Conservation (phyloP, 2,329 filamentous ascomycete genomes). For the Pyricularia grisea region DNA sequence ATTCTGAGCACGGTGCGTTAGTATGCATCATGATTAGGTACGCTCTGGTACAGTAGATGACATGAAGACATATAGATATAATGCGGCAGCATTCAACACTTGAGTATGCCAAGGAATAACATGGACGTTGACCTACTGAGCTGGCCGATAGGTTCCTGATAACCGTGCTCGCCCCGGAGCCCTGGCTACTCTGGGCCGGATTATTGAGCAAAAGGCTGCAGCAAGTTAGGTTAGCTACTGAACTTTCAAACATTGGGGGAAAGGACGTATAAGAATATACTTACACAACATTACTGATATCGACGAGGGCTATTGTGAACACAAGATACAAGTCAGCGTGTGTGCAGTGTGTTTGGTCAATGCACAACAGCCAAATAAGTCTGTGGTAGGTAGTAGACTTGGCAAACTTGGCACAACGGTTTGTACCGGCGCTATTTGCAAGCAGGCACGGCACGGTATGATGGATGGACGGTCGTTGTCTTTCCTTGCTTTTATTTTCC, state of each 20-base stretch:
- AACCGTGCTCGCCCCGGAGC: constrained; percentile 41
- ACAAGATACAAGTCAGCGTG: neutral
- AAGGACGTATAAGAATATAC: constrained; percentile 7
- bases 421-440: neutral
- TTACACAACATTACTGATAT: constrained; percentile 12
- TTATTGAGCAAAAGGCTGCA: constrained; percentile 50
- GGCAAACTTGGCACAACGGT: neutral
- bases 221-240: neutral
- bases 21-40: neutral
- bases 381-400: neutral
- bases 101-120: neutral
- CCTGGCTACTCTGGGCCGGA: constrained; percentile 41
- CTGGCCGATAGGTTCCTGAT: constrained; percentile 47
- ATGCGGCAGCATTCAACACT: constrained; percentile 2
- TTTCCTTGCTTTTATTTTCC: neutral
- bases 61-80: neutral
- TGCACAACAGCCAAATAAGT: neutral
- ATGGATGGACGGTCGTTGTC: neutral
- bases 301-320: constrained; percentile 1
- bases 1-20: constrained; percentile 15
- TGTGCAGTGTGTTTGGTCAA: neutral
- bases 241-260: neutral
- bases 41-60: too few species aligned
- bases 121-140: constrained; percentile 31
- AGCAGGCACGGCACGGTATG: neutral